phyloP scores from a whole-genome alignment of 257 asterid species.

The Gardenia jasminoides region DNA sequence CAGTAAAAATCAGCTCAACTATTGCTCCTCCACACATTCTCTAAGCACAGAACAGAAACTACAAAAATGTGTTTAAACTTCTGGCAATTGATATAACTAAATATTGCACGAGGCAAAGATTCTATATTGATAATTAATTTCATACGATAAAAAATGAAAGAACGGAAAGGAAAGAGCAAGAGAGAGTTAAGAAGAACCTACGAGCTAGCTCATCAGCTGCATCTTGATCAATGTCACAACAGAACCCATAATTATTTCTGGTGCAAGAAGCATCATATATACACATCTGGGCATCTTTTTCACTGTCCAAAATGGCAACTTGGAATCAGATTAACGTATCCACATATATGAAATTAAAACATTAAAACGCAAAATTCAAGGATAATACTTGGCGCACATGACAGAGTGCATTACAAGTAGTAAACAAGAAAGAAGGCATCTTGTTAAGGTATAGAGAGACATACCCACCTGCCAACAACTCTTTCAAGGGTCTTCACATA shows the following conservation, averaged over 20 bases:
- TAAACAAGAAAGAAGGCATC: background rate
- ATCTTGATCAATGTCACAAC: constrained; percentile 76
- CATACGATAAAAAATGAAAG: background rate
- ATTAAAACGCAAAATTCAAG: background rate
- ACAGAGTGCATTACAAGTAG: background rate
- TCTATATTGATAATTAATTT: background rate
- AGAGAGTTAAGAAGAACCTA: constrained; percentile 24
- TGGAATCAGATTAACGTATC: background rate
- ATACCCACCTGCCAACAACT: constrained; percentile 64
- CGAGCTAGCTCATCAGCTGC: constrained; percentile 60
- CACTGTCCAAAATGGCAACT: constrained; percentile 36
- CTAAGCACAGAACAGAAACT: background rate
- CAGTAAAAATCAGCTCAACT: background rate
- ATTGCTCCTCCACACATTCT: background rate
- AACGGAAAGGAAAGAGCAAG: background rate
- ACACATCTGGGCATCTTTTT: constrained; percentile 80
- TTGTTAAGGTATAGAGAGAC: background rate
- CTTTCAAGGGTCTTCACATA: constrained; percentile 59
- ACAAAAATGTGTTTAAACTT: background rate
- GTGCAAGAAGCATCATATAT: constrained; percentile 72
- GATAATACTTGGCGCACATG: background rate
- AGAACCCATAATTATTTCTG: constrained; percentile 59
- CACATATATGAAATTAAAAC: background rate
- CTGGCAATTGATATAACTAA: background rate
- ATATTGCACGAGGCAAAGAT: background rate